These are phyloP conservation scores for Oenanthe javanica DNA, from an alignment of 140 eudicot genomes.

Conservation along the genomic window DNA sequence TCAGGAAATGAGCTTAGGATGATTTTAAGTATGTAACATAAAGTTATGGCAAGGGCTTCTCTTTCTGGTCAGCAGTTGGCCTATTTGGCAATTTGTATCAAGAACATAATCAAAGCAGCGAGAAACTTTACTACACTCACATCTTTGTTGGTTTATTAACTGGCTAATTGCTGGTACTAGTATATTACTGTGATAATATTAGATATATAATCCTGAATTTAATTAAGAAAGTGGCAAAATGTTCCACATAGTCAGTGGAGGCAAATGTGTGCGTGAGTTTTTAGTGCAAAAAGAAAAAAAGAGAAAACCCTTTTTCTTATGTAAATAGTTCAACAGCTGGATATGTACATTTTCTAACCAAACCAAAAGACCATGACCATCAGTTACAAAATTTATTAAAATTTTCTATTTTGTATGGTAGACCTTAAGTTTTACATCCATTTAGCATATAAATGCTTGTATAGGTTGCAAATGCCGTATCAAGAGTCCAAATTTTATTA, in stretches of 20 bases:
- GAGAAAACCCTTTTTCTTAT: not conserved
- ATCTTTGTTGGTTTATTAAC: not conserved
- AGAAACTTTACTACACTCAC: not conserved
- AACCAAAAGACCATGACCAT: not conserved
- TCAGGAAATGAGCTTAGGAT: not conserved
- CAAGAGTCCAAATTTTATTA: not conserved
- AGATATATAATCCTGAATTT: not conserved
- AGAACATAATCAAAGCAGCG: not conserved
- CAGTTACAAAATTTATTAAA: not conserved
- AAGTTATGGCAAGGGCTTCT: not conserved
- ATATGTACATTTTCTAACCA: not conserved
- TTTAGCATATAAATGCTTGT: not conserved
- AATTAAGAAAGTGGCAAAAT: not conserved
- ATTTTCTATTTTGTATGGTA: not conserved
- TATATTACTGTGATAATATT: not conserved
- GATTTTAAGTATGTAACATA: not conserved
- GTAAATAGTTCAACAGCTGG: not conserved
- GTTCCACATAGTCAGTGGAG: not conserved
- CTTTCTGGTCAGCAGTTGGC: not conserved
- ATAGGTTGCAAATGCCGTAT: not conserved
- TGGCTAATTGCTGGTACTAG: not conserved
- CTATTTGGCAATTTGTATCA: not conserved
- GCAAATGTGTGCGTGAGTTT: too few relatives aligned
- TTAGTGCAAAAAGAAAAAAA: too few relatives aligned
- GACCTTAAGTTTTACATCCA: not conserved